phyloP scores from a whole-genome alignment of 345 rosid genomes.

The Eucalyptus tenuipes region DNA sequence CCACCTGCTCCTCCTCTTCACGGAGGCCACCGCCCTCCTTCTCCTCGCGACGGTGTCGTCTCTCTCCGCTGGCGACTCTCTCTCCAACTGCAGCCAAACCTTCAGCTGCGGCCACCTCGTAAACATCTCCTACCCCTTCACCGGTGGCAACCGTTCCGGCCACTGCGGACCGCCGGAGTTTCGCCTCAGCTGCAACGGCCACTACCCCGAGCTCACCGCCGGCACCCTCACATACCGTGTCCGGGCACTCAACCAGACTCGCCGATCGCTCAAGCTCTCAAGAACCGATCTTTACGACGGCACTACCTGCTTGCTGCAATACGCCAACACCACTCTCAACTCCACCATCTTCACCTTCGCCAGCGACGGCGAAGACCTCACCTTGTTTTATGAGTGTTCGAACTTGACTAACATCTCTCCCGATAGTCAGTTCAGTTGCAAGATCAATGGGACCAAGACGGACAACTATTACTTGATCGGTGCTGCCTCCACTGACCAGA shows the following conservation, averaged over 20 bases:
- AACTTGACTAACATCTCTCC: background rate
- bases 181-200: slow-evolving; percentile 8
- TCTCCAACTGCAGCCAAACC: background rate
- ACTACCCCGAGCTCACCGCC: background rate
- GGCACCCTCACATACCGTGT: slow-evolving; percentile 9
- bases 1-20: background rate
- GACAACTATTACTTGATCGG: slow-evolving; percentile 7
- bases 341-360: background rate
- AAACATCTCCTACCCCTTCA: slow-evolving; percentile 29
- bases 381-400: slow-evolving; percentile 14
- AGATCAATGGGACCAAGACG: background rate
- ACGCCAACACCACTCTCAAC: slow-evolving; percentile 7
- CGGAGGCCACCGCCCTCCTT: background rate
- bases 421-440: slow-evolving; percentile 7
- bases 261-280: background rate
- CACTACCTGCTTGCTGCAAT: background rate
- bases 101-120: slow-evolving; percentile 17
- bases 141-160: slow-evolving; percentile 21
- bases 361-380: background rate
- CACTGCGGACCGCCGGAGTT: slow-evolving; percentile 27
- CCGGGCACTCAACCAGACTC: background rate
- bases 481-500: background rate
- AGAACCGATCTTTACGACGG: slow-evolving; percentile 3
- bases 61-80: background rate
- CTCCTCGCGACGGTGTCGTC: background rate